Conservation (phyloP, 371 early-diverging fungal genomes). For the Funneliformis caledonium region DNA sequence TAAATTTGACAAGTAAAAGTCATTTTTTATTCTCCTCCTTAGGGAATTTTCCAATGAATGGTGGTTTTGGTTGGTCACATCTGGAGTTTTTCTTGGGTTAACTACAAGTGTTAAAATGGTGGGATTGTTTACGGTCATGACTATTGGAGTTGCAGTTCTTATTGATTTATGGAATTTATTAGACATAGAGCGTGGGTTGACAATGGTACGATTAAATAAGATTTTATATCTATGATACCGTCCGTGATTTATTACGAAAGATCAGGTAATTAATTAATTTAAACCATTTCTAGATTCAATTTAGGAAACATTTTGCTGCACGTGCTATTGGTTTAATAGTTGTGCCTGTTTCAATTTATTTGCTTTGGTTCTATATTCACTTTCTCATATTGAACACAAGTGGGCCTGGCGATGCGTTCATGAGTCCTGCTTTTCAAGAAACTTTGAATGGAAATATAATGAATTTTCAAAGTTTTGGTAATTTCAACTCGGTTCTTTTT, state of each 20-base stretch:
- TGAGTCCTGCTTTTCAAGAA: slow-evolving; percentile 88
- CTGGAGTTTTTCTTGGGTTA: slow-evolving; percentile 73
- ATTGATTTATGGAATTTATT: slow-evolving; percentile 91
- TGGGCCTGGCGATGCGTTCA: slow-evolving; percentile 93
- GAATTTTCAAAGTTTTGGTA: slow-evolving; percentile 42
- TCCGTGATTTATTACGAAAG: neutral
- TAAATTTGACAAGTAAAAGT: neutral
- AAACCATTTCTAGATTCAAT: slow-evolving; percentile 55
- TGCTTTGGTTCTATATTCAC: slow-evolving; percentile 86
- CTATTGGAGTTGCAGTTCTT: slow-evolving; percentile 86
- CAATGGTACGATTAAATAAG: slow-evolving; percentile 56
- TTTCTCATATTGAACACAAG: slow-evolving; percentile 71
- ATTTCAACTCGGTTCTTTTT: neutral
- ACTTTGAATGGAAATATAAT: slow-evolving; percentile 77
- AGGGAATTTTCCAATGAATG: slow-evolving; percentile 63
- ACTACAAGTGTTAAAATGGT: slow-evolving; percentile 93
- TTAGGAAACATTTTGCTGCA: slow-evolving; percentile 65
- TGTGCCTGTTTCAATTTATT: slow-evolving; percentile 84
- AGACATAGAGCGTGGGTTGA: slow-evolving; percentile 78
- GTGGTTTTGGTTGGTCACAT: slow-evolving; percentile 79
- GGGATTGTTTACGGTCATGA: slow-evolving; percentile 84
- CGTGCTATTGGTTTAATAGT: slow-evolving; percentile 78
- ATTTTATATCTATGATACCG: slow-evolving; percentile 14
- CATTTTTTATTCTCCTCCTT: no score
- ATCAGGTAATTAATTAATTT: neutral